Percentiles rank a stretch among this genome's conserved stretches.
These are phyloP conservation scores for Heritiera fomes DNA, from an alignment of 345 rosid species.

Conservation along the genomic window DNA sequence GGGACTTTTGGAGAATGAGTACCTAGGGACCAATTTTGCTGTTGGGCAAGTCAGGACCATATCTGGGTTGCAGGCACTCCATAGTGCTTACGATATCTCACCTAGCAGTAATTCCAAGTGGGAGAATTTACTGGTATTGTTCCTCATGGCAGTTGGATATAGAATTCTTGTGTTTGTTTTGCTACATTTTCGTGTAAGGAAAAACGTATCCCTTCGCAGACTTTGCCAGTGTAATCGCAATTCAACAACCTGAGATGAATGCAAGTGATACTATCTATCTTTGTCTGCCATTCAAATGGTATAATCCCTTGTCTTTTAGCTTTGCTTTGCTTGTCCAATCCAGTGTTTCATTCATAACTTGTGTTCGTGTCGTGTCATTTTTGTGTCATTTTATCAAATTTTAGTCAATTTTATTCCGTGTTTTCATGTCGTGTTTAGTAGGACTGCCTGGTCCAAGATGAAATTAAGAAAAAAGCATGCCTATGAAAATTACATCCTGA, in stretches of 20 bases:
- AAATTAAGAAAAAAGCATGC: too few relatives aligned
- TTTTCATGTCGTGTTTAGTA: too few relatives aligned
- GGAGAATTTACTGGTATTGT: conserved; percentile 74
- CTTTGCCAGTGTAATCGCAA: conserved; percentile 37
- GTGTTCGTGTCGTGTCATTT: too few relatives aligned
- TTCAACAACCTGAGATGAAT: conserved; percentile 48
- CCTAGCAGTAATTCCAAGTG: conserved; percentile 72
- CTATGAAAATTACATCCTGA: not conserved
- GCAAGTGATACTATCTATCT: conserved; percentile 12
- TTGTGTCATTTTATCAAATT: too few relatives aligned
- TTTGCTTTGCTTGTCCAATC: not conserved
- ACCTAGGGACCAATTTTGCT: conserved; percentile 72
- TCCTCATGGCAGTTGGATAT: conserved; percentile 81
- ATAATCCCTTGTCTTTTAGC: not conserved
- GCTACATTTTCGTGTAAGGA: conserved; percentile 54
- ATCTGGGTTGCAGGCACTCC: conserved; percentile 78
- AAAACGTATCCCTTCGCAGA: conserved; percentile 34
- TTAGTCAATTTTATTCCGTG: too few relatives aligned
- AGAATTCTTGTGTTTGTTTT: conserved; percentile 62
- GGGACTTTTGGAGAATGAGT: conserved; percentile 98
- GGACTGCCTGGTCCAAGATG: too few relatives aligned
- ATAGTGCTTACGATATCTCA: conserved; percentile 74
- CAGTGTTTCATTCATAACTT: not conserved
- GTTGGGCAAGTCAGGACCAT: conserved; percentile 94
- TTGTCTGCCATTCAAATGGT: not conserved